Evolutionary conservation across 306 rosid species (phyloP), one percentile per base, ranked within the genome.

Genomic region (Malus domestica): DNA sequence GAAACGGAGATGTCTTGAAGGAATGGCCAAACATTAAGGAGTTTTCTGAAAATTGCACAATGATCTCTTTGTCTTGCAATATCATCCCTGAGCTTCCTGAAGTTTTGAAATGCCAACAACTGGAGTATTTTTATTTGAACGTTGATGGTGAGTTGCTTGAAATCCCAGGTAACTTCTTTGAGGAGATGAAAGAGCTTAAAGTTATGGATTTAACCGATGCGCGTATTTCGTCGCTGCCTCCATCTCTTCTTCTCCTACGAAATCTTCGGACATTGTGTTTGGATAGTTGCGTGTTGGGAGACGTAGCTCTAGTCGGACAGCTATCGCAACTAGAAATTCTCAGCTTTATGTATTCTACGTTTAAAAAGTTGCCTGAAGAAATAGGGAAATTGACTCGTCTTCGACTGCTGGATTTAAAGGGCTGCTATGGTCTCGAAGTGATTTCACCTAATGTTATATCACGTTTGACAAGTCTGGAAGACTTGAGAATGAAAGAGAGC

Each of bases 281-380:
- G 45, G 83, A 77, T 74, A 3, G 0, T 0, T 86, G 85, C 44
- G 46, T 0, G 0, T 57, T 89, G 40, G 87, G 49, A 44, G 38
- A 78, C 55, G 0, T 85, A 18, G 4, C 71, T 9, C 4, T 83
- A 11, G 73, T 89, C 18, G 93, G 85, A 1, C n/a, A 77, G 44
- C 10, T 88, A 59, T 76, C 52, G 29, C 82, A 63, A 30, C 76
- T 88, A 25, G 75, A 80, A 84, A 77, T 89, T 69, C 86, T 89
- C 5, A 82, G 87, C 79, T 16, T 86, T 67, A 3, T 72, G 44
- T 1, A 25, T 2, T 89, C 93, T 12, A 30, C 68, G 10, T 20
- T 86, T 9, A 57, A 71, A 25, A 46, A 49, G 13, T 76, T 89
- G 38, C 87, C 90, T 0, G 19, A 20, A 49, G 74, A 73, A 52